phyloP scores from a whole-genome alignment of 1,284 basidiomycete genomes.

The Ganoderma lucidum region DNA sequence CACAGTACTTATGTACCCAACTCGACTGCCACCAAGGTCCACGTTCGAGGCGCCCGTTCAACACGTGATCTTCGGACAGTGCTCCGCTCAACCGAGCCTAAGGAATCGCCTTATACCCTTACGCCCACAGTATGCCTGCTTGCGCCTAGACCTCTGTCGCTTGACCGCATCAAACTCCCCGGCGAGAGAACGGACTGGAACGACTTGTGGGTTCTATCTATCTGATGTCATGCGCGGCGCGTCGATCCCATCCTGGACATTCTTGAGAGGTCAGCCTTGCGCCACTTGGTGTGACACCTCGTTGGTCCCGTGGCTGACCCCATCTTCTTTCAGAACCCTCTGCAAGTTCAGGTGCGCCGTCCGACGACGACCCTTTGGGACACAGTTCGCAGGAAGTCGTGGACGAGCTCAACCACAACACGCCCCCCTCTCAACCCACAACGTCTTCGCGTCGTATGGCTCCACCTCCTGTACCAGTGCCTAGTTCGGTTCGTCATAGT shows the following conservation, averaged over 20 bases:
- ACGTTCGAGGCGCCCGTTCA: neutral
- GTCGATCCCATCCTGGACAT: slow-evolving; percentile 16
- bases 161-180: neutral
- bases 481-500: neutral
- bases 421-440: neutral
- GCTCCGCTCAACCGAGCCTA: neutral
- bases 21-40: neutral
- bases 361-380: slow-evolving; percentile 9
- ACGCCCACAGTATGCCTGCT: neutral
- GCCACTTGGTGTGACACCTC: neutral
- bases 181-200: neutral
- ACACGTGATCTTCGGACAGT: neutral
- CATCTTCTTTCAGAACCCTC: slow-evolving; percentile 1
- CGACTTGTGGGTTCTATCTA: slow-evolving; percentile 2
- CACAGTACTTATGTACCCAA: neutral
- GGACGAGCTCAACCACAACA: neutral
- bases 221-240: slow-evolving; percentile 11
- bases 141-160: neutral
- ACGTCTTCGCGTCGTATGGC: neutral
- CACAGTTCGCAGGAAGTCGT: slow-evolving; percentile 22
- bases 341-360: slow-evolving; percentile 12
- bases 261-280: slow-evolving; percentile 10
- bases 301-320: neutral
- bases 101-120: neutral
- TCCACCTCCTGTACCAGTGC: slow-evolving; percentile 1